These are phyloP conservation scores for Candida pseudoviswanathii DNA, from an alignment of 1,139 yeast species.

Conservation along the genomic window DNA sequence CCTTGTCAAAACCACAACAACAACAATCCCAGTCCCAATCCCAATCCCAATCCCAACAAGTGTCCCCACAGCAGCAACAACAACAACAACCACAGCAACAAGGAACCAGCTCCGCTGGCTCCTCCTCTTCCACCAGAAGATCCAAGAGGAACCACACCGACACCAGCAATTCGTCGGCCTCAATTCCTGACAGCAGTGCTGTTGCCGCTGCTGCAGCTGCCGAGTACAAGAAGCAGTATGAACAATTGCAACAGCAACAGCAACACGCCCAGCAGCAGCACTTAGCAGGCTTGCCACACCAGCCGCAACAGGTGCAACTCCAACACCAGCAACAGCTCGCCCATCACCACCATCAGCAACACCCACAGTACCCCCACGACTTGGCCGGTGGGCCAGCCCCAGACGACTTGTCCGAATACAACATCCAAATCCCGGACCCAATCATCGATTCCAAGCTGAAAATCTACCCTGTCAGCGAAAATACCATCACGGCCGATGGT, in stretches of 20 bases:
- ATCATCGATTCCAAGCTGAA: constrained; percentile 47
- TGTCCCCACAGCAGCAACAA: constrained; percentile 7
- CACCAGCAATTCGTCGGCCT: not conserved
- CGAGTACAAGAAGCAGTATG: constrained; percentile 13
- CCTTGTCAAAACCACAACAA: constrained; percentile 5
- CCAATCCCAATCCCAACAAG: not conserved
- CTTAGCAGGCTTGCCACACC: constrained; percentile 14
- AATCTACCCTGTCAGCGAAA: constrained; percentile 49
- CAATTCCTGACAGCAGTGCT: constrained; percentile 5
- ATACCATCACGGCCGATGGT: constrained; percentile 52
- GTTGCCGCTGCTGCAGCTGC: constrained; percentile 8
- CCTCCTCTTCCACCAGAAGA: constrained; percentile 5
- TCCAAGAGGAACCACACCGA: constrained; percentile 3
- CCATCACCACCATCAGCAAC: constrained; percentile 21
- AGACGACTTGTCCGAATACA: constrained; percentile 43
- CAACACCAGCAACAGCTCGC: constrained; percentile 15
- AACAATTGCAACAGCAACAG: constrained; percentile 19
- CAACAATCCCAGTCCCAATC: not conserved
- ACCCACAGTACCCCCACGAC: constrained; percentile 22
- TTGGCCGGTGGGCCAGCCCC: constrained; percentile 17
- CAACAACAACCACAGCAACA: constrained; percentile 12
- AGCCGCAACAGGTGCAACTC: constrained; percentile 16
- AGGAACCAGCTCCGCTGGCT: not conserved
- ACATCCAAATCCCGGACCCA: constrained; percentile 53
- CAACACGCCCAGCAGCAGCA: constrained; percentile 17